A percentile compares a stretch with the other conserved stretches of the same genome.
Conservation (phyloP, 73 alveolate genomes). For the Paramecium primaurelia region DNA sequence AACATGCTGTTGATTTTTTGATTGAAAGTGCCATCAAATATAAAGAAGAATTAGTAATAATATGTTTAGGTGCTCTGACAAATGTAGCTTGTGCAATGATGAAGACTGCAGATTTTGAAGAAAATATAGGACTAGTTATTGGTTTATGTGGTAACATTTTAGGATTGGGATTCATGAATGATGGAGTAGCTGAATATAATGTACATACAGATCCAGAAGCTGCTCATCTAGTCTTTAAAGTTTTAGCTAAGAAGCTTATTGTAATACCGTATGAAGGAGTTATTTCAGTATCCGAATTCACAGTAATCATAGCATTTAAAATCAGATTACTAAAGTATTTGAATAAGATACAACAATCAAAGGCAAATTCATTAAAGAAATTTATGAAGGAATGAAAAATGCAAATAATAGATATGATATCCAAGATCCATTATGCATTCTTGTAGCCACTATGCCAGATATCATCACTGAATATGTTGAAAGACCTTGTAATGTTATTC, state of each 20-base stretch:
- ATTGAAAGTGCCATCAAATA: background rate
- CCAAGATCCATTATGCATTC: conserved; percentile 23
- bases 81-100: conserved; percentile 52
- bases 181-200: conserved; percentile 49
- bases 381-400: conserved; percentile 26
- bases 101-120: background rate
- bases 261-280: conserved; percentile 20
- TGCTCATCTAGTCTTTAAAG: conserved; percentile 40
- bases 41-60: background rate
- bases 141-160: conserved; percentile 5
- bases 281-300: background rate
- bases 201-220: conserved; percentile 54
- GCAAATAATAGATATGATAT: conserved; percentile 8
- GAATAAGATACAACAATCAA: background rate
- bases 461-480: conserved; percentile 29
- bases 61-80: conserved; percentile 1
- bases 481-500: conserved; percentile 10
- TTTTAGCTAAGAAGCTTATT: background rate
- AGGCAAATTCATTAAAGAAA: conserved; percentile 22
- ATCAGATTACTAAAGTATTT: background rate
- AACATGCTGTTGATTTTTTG: conserved; percentile 44
- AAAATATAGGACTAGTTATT: background rate
- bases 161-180: conserved; percentile 25
- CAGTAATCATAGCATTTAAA: background rate
- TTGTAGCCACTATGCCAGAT: background rate